These are phyloP conservation scores for Citrus mangshanensis DNA, from an alignment of 345 rosid species.

Conservation along the genomic window DNA sequence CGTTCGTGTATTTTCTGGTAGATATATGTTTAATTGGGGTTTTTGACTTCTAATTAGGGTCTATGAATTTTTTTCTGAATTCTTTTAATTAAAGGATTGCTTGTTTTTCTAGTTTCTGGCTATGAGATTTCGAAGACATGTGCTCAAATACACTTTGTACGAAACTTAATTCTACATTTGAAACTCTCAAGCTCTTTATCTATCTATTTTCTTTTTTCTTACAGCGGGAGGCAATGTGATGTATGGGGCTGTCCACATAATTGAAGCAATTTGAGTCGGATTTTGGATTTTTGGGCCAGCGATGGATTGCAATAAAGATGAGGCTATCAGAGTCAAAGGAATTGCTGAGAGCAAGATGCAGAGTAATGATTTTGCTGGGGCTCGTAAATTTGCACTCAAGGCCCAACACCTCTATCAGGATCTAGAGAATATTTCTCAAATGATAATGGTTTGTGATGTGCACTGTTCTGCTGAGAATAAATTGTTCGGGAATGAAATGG, in stretches of 20 bases:
- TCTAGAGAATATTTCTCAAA: slow-evolving; percentile 58
- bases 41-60: neutral
- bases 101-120: no score
- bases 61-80: neutral
- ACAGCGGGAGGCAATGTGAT: neutral
- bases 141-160: neutral
- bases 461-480: slow-evolving; percentile 68
- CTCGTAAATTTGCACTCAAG: slow-evolving; percentile 57
- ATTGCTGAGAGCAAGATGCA: slow-evolving; percentile 67
- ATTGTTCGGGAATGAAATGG: slow-evolving; percentile 57
- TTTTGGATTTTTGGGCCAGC: neutral
- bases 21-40: neutral
- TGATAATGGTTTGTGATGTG: slow-evolving; percentile 82
- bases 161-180: neutral
- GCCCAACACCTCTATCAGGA: slow-evolving; percentile 66
- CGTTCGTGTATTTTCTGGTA: neutral
- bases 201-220: neutral
- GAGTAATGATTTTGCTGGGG: slow-evolving; percentile 52
- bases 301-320: slow-evolving; percentile 91
- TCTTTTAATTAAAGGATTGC: neutral
- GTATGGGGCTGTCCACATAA: neutral
- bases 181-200: neutral
- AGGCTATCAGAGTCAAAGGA: slow-evolving; percentile 76
- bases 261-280: slow-evolving; percentile 4
- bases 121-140: neutral